These are phyloP conservation scores for Penicillium sp. DNA, from an alignment of 2,329 filamentous ascomycete genomes.

Conservation along the genomic window DNA sequence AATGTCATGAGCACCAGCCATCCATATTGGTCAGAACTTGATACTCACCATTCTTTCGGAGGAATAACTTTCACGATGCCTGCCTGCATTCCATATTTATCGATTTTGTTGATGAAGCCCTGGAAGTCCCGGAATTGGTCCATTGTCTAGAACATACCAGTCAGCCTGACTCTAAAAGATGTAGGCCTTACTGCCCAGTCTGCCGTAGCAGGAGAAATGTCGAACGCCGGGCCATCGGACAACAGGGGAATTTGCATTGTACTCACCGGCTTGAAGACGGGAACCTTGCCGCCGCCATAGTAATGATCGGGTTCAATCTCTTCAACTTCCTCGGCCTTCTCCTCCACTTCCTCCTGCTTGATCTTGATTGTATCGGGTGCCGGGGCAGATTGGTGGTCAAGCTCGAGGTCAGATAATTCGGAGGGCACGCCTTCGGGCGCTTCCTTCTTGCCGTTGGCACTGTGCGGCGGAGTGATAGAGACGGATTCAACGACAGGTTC, in stretches of 20 bases:
- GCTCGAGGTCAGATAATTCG: slow-evolving; percentile 43
- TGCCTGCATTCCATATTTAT: slow-evolving; percentile 94
- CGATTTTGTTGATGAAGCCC: slow-evolving; percentile 83
- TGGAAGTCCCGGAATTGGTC: slow-evolving; percentile 92
- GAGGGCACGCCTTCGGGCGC: slow-evolving; percentile 40
- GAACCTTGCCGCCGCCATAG: slow-evolving; percentile 76
- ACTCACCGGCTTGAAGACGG: slow-evolving; percentile 83
- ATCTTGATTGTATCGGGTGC: slow-evolving; percentile 34
- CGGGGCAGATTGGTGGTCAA: slow-evolving; percentile 31
- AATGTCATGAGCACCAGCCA: slow-evolving; percentile 9
- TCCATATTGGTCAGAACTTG: background rate
- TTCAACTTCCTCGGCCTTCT: slow-evolving; percentile 65
- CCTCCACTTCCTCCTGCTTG: slow-evolving; percentile 53
- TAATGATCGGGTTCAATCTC: slow-evolving; percentile 83
- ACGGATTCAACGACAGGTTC: slow-evolving; percentile 27
- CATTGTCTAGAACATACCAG: slow-evolving; percentile 62
- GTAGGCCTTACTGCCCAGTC: background rate
- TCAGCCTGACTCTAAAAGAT: slow-evolving; percentile 16
- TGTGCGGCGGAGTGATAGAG: slow-evolving; percentile 45
- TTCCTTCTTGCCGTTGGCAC: slow-evolving; percentile 45
- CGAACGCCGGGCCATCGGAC: background rate
- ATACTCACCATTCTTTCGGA: slow-evolving; percentile 80
- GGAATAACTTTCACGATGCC: slow-evolving; percentile 96
- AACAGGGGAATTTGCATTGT: background rate
- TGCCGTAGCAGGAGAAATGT: background rate